Evolutionary conservation across 768 basidiomycete genomes (phyloP), one percentile per base, ranked within the genome.

Genomic region (Leccinellum albellum): DNA sequence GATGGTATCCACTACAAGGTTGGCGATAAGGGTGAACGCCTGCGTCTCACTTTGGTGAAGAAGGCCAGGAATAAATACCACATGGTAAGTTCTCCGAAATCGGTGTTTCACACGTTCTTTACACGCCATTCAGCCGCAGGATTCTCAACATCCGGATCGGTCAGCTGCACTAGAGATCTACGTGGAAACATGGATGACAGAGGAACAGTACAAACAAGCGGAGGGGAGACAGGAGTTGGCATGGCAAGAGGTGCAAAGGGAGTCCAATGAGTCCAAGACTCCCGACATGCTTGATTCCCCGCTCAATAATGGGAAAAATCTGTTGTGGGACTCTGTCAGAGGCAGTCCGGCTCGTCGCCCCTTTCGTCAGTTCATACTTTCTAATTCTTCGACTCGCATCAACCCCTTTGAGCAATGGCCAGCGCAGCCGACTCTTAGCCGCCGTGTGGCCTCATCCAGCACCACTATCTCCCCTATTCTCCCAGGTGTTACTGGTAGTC

Each of bases 161-260:
- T 73, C 82, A 53, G 83, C 80, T 21, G 82, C 84, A 57, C 73
- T 90, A 24, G 84, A 88, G 59, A 84, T 91, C 29, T 87, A 80
- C 62, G 80, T 91, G n/a, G 89, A 91, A 68, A 78, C 76, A 20
- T 93, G 90, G 90, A 76, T 90, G 53, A 84, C 84, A 12, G 89
- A 91, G 54, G 87, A 84, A 55, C 85, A 89, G 62, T 87, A 88
- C 68, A 75, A 78, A 50, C 77, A 78, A 49, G 85, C 87, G 1
- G 89, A 89, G 61, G 77, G 78, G 17, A 76, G 78, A 40, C 79
- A 79, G 55, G 75, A 83, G 35, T 69, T 91, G 17, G 85, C 83
- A 17, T 89, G 87, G 87, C 88, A 89, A 66, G 87, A 89, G 59
- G 76, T 77, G 23, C 61, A 67, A 7, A 76, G 75, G 55, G 68